phyloP scores from a whole-genome alignment of 371 early-diverging fungal species.

The Mucor velutinosus region DNA sequence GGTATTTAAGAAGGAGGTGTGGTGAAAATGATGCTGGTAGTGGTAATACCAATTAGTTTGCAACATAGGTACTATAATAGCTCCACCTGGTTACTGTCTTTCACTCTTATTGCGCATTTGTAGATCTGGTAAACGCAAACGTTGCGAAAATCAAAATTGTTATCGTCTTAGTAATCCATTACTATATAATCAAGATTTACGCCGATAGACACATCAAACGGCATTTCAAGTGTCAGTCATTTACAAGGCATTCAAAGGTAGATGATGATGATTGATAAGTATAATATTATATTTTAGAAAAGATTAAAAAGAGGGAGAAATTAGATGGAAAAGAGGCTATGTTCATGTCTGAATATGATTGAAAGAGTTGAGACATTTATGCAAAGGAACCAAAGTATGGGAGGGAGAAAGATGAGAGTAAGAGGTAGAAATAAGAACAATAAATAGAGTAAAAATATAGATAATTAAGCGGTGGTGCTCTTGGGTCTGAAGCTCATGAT shows the following conservation, averaged over 20 bases:
- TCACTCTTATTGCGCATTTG: too few relatives aligned
- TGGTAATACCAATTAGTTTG: too few relatives aligned
- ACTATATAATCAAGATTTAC: too few relatives aligned
- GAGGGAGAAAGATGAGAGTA: neutral
- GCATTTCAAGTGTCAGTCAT: neutral
- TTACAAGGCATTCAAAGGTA: neutral
- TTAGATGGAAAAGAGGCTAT: neutral
- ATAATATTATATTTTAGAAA: neutral
- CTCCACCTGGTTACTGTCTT: too few relatives aligned
- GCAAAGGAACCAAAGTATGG: conserved; percentile 2
- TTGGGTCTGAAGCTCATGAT: conserved; percentile 53
- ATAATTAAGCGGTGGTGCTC: conserved; percentile 10
- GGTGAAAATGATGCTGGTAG: too few relatives aligned
- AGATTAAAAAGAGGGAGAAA: neutral
- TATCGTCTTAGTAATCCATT: too few relatives aligned
- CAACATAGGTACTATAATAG: too few relatives aligned
- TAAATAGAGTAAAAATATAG: conserved; percentile 2
- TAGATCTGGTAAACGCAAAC: too few relatives aligned
- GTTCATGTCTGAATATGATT: neutral
- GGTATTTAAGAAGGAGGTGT: too few relatives aligned
- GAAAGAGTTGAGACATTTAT: neutral
- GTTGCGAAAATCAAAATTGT: too few relatives aligned
- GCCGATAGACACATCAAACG: too few relatives aligned
- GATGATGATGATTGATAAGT: neutral
- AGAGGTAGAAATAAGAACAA: conserved; percentile 3